Percentiles rank a stretch among this genome's conserved stretches.
These are phyloP conservation scores for Calonectria multiphialidica DNA, from an alignment of 2,329 filamentous ascomycete genomes.

Conservation along the genomic window DNA sequence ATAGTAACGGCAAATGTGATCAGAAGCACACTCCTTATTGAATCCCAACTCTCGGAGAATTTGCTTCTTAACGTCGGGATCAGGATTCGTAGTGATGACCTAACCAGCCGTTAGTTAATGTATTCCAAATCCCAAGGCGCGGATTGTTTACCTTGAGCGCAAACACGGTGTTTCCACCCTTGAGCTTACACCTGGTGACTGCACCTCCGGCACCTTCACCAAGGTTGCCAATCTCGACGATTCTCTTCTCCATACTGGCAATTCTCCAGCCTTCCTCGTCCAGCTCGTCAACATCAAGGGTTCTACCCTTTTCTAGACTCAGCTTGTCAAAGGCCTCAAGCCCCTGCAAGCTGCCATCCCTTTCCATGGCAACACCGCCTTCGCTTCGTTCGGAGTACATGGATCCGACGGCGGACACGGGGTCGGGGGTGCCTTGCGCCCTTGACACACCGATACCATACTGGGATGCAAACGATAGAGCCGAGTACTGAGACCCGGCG, in stretches of 20 bases:
- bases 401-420: slow-evolving; percentile 88
- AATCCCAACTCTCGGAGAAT: slow-evolving; percentile 96
- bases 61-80: slow-evolving; percentile 98
- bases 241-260: slow-evolving; percentile 88
- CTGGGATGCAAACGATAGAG: slow-evolving; percentile 82
- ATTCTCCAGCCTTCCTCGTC: slow-evolving; percentile 97
- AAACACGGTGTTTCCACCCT: slow-evolving; percentile 93
- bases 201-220: slow-evolving; percentile 97
- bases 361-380: slow-evolving; percentile 81
- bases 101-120: slow-evolving; percentile 52
- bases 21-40: slow-evolving; percentile 96
- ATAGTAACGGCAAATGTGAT: slow-evolving; percentile 97
- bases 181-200: slow-evolving; percentile 90
- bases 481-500: slow-evolving; percentile 88
- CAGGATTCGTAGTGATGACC: slow-evolving; percentile 98
- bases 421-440: slow-evolving; percentile 80
- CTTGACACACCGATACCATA: slow-evolving; percentile 76
- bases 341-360: slow-evolving; percentile 83
- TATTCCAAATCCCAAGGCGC: background rate
- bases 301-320: slow-evolving; percentile 83
- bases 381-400: slow-evolving; percentile 86
- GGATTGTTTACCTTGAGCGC: slow-evolving; percentile 84
- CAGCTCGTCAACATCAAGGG: slow-evolving; percentile 91
- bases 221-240: slow-evolving; percentile 88
- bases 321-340: slow-evolving; percentile 84